Base-by-base conservation (phyloP, 192 early-diverging fungal genomes). In the Backusella psychrophila region DNA sequence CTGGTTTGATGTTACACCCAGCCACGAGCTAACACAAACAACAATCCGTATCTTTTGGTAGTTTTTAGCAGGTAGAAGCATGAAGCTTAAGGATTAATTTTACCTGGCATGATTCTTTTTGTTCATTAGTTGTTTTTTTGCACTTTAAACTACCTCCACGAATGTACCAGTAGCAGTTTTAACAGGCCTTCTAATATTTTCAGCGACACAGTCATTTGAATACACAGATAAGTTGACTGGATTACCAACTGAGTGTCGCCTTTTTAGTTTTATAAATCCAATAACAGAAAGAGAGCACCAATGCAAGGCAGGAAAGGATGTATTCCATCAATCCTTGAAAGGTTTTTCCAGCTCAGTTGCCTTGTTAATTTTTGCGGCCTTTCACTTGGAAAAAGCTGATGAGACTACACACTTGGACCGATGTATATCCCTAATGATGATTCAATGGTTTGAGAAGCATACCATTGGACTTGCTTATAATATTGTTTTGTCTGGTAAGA, bases 311-410 rank as follows among this genome's bases (percentile, higher is more conserved):
- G 80, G 82, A 11, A 85, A 88, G 21, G 87, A 88, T 46, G 83
- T 88, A 39, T 90, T 91, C 79, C 78, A 83, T 4, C 87, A 87
- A 29, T 85, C 89, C 0, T 76, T 44, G 42, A 12, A 44, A 26
- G 90, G 90, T 0, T 94, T 92, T 73, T 86, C 88, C 0, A 89
- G 88, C 68, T 85, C 85, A 6, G 81, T 92, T 0, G 78, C 87
- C 4, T 94, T 90, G 90, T 84, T 94, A 7, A 89, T 93, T 4
- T 90, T 93, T 78, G 84, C 82, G 35, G 91, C 92, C 1, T 94
- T 94, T 70, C 91, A 93, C 80, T 83, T 94, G 8, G 92, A 92
- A 36, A 84, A 83, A 41, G 90, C 89, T 0, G 87, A 89, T 0
- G 85, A 93, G 4, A 69, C 79, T 86, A 17, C 90, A 11, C 78